phyloP scores from a whole-genome alignment of 257 asterid species.

The Buddleja alternifolia region DNA sequence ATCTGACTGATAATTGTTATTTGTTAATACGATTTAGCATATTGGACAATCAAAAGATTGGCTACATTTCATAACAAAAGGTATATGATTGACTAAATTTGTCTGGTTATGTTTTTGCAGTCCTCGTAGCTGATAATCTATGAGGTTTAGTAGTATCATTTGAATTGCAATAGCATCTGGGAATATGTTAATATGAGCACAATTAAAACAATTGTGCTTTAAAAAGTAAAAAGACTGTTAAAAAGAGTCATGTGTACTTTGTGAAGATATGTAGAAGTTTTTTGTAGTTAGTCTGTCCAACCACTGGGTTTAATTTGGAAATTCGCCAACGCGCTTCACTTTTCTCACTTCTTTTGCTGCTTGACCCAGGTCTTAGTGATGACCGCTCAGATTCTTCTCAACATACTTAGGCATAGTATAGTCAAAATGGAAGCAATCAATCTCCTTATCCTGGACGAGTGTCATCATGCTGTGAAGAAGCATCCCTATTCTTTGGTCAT shows the following conservation, averaged over 20 bases:
- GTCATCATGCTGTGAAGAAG: constrained; percentile 99
- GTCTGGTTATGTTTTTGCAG: background rate
- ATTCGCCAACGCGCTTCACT: constrained; percentile 24
- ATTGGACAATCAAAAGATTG: background rate
- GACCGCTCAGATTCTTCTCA: constrained; percentile 98
- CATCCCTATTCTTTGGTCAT: constrained; percentile 98
- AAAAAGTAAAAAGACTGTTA: background rate
- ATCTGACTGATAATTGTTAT: background rate
- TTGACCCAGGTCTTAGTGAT: constrained; percentile 90
- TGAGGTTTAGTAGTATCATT: background rate
- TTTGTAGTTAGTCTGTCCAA: constrained; percentile 11
- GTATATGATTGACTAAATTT: constrained; percentile 7
- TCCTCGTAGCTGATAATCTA: background rate
- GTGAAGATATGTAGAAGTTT: background rate
- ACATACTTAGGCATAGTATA: constrained; percentile 95
- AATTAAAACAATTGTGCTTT: background rate
- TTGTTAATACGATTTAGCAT: background rate
- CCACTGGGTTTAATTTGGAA: constrained; percentile 19
- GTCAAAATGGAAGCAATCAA: constrained; percentile 90
- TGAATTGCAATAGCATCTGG: constrained; percentile 10
- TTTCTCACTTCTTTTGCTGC: constrained; percentile 25
- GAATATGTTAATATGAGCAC: background rate
- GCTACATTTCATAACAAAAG: background rate
- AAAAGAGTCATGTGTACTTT: background rate
- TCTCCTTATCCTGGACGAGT: constrained; percentile 95